Evolutionary conservation across 352 stramenopile genomes (phyloP).

Genomic region (Globisporangium heterothallicum): DNA sequence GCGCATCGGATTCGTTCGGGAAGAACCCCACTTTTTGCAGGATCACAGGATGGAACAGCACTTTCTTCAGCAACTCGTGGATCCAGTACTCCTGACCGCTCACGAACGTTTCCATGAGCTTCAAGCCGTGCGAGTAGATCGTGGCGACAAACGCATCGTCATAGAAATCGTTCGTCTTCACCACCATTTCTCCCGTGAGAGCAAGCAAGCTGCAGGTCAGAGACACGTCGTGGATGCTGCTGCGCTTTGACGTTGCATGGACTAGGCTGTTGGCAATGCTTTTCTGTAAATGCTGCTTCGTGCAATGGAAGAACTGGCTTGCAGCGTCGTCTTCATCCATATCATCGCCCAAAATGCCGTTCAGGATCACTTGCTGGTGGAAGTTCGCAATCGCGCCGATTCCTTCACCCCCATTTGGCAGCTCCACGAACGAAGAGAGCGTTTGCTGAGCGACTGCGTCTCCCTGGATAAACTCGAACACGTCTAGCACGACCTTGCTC

Average conservation of each 20-base stretch:
- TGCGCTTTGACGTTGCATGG: not conserved
- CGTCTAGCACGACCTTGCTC: constrained; percentile 17
- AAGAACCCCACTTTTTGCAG: constrained; percentile 44
- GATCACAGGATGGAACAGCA: constrained; percentile 43
- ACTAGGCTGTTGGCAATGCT: not conserved
- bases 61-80: constrained; percentile 30
- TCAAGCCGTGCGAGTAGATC: constrained; percentile 35
- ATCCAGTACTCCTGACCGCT: constrained; percentile 48
- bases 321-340: constrained; percentile 47
- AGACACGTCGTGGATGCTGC: not conserved
- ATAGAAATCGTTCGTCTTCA: constrained; percentile 11
- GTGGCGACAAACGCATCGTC: constrained; percentile 28
- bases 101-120: constrained; percentile 32
- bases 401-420: constrained; percentile 18
- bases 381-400: constrained; percentile 30
- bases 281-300: constrained; percentile 8
- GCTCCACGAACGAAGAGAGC: not conserved
- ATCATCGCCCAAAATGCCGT: constrained; percentile 36
- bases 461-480: constrained; percentile 29
- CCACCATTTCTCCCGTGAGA: constrained; percentile 8
- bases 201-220: constrained; percentile 16
- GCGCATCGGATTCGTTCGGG: constrained; percentile 28
- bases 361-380: constrained; percentile 20
- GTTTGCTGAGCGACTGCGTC: constrained; percentile 4
- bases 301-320: constrained; percentile 14